phyloP scores from a whole-genome alignment of 2,329 filamentous ascomycete species.

The Aspergillus hiratsukae region DNA sequence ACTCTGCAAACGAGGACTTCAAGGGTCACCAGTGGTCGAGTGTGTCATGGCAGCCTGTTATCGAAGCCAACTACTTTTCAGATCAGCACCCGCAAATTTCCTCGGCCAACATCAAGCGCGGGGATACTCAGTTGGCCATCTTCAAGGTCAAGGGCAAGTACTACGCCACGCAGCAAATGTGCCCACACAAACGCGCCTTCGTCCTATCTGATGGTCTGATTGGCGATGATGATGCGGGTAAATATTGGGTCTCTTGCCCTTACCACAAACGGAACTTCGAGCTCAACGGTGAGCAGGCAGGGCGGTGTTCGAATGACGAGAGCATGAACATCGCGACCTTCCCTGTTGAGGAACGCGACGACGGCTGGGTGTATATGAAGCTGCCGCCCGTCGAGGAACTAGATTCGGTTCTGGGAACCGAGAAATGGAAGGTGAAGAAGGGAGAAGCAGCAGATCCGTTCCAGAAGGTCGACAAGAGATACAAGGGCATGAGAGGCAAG shows the following conservation, averaged over 20 bases:
- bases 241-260: slow-evolving; percentile 82
- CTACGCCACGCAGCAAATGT: slow-evolving; percentile 91
- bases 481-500: slow-evolving; percentile 52
- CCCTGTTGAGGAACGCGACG: slow-evolving; percentile 66
- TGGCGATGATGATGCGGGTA: slow-evolving; percentile 56
- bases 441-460: slow-evolving; percentile 59
- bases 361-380: slow-evolving; percentile 75
- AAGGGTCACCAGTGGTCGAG: slow-evolving; percentile 60
- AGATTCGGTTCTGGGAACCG: slow-evolving; percentile 71
- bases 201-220: slow-evolving; percentile 82
- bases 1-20: slow-evolving; percentile 67
- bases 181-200: slow-evolving; percentile 85
- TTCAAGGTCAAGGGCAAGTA: slow-evolving; percentile 78
- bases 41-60: slow-evolving; percentile 74
- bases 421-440: slow-evolving; percentile 72
- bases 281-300: slow-evolving; percentile 60
- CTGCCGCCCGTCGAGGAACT: slow-evolving; percentile 77
- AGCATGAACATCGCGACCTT: slow-evolving; percentile 79
- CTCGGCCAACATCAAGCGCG: slow-evolving; percentile 73
- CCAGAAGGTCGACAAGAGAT: slow-evolving; percentile 52
- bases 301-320: slow-evolving; percentile 70
- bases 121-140: slow-evolving; percentile 82
- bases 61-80: slow-evolving; percentile 65
- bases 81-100: slow-evolving; percentile 64
- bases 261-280: slow-evolving; percentile 89